These are phyloP conservation scores for Piper longum DNA, from an alignment of 164 flowering plant genomes.

Conservation along the genomic window DNA sequence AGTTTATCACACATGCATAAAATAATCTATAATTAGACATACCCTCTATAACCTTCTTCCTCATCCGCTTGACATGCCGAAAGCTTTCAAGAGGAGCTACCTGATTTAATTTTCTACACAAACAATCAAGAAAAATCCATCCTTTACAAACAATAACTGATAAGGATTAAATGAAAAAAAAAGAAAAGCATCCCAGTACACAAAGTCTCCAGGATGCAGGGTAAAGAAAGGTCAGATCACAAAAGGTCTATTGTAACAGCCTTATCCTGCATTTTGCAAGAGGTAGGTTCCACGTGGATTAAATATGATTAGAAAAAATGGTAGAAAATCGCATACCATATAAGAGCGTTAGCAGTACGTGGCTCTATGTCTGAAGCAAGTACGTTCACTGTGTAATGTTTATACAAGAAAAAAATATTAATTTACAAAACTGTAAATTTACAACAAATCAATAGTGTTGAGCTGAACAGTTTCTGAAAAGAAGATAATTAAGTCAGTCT, in stretches of 20 bases:
- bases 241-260: too few species aligned
- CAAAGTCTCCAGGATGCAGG: neutral
- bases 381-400: slow-evolving; percentile 33
- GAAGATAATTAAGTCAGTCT: neutral
- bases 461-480: neutral
- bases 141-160: neutral
- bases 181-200: neutral
- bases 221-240: too few species aligned
- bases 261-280: too few species aligned
- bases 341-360: slow-evolving; percentile 43
- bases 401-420: slow-evolving; percentile 1
- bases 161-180: neutral
- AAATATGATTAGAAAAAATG: too few species aligned
- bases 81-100: slow-evolving; percentile 59
- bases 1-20: neutral
- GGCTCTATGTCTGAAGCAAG: slow-evolving; percentile 56
- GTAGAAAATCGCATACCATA: slow-evolving; percentile 31
- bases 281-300: too few species aligned
- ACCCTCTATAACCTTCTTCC: slow-evolving; percentile 18
- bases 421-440: neutral
- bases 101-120: slow-evolving; percentile 49
- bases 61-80: slow-evolving; percentile 73
- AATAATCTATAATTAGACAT: neutral
- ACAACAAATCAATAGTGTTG: neutral
- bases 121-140: slow-evolving; percentile 1